These are phyloP conservation scores for Blastocrithidia nonstop DNA, from an alignment of 208 protist genomes.

Conservation along the genomic window DNA sequence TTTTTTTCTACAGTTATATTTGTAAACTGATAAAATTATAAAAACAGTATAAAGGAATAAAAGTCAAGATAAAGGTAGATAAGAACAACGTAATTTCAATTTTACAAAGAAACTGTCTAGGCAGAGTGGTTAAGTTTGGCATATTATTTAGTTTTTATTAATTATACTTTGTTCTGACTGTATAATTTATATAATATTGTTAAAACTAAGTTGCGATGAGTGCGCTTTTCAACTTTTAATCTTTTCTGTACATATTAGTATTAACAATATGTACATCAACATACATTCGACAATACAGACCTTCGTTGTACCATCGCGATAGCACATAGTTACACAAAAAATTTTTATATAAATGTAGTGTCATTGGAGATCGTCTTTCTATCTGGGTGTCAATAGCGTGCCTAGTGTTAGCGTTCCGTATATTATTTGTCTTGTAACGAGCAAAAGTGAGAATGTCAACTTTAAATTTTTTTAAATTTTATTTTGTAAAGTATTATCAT, in stretches of 20 bases:
- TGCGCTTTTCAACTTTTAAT: slow-evolving; percentile 81
- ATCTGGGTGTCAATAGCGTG: slow-evolving; percentile 66
- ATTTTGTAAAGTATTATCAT: no score
- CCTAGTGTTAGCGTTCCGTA: slow-evolving; percentile 51
- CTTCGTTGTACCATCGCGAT: slow-evolving; percentile 77
- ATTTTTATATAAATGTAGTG: slow-evolving; percentile 86
- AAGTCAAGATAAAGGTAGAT: not conserved
- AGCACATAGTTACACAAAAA: slow-evolving; percentile 68
- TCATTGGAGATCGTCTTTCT: slow-evolving; percentile 82
- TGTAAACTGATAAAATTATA: not conserved
- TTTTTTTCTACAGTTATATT: not conserved
- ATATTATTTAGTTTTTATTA: no score
- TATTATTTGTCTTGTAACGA: slow-evolving; percentile 68
- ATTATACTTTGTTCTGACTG: not conserved
- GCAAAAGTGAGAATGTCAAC: not conserved
- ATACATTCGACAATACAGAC: slow-evolving; percentile 78
- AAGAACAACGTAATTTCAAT: not conserved
- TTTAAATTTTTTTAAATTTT: slow-evolving; percentile 1
- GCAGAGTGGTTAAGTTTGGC: not conserved
- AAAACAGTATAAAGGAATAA: not conserved
- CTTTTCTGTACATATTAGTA: slow-evolving; percentile 68
- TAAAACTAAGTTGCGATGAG: slow-evolving; percentile 30
- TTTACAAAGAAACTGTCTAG: not conserved
- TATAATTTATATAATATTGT: slow-evolving; percentile 2
- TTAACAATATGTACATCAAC: slow-evolving; percentile 82